phyloP scores from a whole-genome alignment of 164 flowering plant genomes.

The Vitis labrusca region DNA sequence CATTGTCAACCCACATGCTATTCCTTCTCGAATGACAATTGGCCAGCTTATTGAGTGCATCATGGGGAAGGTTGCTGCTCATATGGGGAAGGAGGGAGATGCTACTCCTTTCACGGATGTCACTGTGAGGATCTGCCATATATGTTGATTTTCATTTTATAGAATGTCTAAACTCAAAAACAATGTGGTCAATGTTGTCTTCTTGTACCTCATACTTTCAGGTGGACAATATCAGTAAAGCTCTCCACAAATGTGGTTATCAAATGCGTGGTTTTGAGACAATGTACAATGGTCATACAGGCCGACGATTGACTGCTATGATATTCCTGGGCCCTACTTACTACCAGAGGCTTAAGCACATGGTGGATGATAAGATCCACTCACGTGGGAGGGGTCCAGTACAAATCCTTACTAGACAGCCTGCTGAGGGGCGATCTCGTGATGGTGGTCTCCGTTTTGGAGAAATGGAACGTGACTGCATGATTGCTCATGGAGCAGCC shows the following conservation, averaged over 20 bases:
- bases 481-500: conserved; percentile 98
- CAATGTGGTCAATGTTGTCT: too few relatives aligned
- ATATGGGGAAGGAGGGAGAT: conserved; percentile 96
- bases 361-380: conserved; percentile 92
- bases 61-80: conserved; percentile 99
- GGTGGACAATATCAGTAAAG: conserved; percentile 68
- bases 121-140: conserved; percentile 53
- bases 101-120: conserved; percentile 98
- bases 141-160: too few relatives aligned
- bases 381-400: conserved; percentile 98
- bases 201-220: conserved; percentile 2
- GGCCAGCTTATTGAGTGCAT: conserved; percentile 98
- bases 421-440: conserved; percentile 98
- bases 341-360: conserved; percentile 68
- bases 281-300: conserved; percentile 76
- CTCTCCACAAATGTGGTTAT: conserved; percentile 69
- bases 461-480: conserved; percentile 97
- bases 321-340: conserved; percentile 73
- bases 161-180: too few relatives aligned
- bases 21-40: conserved; percentile 98
- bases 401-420: conserved; percentile 96
- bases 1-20: conserved; percentile 96
- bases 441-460: conserved; percentile 99
- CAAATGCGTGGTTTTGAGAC: conserved; percentile 76
- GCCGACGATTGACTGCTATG: conserved; percentile 46